Evolutionary conservation across 2,329 filamentous ascomycete species (phyloP).

Genomic region (Camillea tinctor): DNA sequence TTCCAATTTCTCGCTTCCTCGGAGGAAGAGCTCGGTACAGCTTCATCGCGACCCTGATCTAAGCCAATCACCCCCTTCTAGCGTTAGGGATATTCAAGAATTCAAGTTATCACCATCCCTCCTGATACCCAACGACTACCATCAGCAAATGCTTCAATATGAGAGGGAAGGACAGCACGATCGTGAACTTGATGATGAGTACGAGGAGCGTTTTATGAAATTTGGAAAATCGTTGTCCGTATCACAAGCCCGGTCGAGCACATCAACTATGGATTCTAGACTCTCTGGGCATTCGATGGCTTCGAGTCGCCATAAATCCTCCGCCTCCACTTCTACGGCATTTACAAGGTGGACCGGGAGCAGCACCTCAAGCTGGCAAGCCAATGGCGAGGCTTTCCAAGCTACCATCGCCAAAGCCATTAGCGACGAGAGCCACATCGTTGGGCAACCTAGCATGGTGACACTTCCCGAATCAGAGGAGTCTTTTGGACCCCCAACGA

Average conservation of each 20-base stretch:
- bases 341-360: slow-evolving; percentile 54
- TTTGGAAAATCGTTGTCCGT: slow-evolving; percentile 35
- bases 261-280: slow-evolving; percentile 53
- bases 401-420: neutral
- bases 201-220: slow-evolving; percentile 36
- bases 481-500: slow-evolving; percentile 1
- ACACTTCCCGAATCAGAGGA: slow-evolving; percentile 11
- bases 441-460: slow-evolving; percentile 9
- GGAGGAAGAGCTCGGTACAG: slow-evolving; percentile 35
- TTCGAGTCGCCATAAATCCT: slow-evolving; percentile 53
- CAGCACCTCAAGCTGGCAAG: slow-evolving; percentile 39
- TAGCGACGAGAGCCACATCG: slow-evolving; percentile 17
- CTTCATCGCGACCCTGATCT: slow-evolving; percentile 36
- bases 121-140: slow-evolving; percentile 60
- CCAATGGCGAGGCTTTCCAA: slow-evolving; percentile 16
- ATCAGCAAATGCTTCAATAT: slow-evolving; percentile 50
- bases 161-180: slow-evolving; percentile 34
- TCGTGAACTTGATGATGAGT: slow-evolving; percentile 33
- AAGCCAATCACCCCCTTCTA: slow-evolving; percentile 48
- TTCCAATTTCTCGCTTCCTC: slow-evolving; percentile 54
- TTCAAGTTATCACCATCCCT: slow-evolving; percentile 61
- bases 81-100: slow-evolving; percentile 58
- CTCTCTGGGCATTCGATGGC: slow-evolving; percentile 45
- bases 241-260: slow-evolving; percentile 48
- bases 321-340: slow-evolving; percentile 52